These are phyloP conservation scores for Tarenaya hassleriana DNA, from an alignment of 345 rosid species.

Conservation along the genomic window DNA sequence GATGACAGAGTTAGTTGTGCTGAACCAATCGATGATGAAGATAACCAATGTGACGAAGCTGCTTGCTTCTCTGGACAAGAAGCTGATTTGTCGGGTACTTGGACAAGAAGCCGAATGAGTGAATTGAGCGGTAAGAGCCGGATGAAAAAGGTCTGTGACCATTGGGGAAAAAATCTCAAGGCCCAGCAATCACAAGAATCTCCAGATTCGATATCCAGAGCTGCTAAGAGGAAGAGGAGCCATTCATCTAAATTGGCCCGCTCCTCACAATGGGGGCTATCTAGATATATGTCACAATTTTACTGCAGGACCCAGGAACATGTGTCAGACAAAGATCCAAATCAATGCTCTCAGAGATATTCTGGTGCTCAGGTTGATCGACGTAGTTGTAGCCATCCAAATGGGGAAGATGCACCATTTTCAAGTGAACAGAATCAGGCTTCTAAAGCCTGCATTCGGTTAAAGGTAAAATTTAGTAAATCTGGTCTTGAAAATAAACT, in stretches of 20 bases:
- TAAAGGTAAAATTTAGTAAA: slow-evolving; percentile 60
- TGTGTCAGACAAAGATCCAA: slow-evolving; percentile 26
- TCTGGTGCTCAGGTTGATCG: slow-evolving; percentile 11
- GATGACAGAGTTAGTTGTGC: slow-evolving; percentile 21
- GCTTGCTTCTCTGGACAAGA: slow-evolving; percentile 28
- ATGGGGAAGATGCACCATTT: slow-evolving; percentile 30
- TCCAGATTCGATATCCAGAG: slow-evolving; percentile 23
- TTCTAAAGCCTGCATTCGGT: slow-evolving; percentile 37
- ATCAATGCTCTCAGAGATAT: slow-evolving; percentile 25
- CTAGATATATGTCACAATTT: slow-evolving; percentile 30
- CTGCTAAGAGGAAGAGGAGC: slow-evolving; percentile 54
- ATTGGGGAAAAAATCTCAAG: slow-evolving; percentile 27
- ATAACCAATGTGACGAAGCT: slow-evolving; percentile 20
- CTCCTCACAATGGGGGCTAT: slow-evolving; percentile 50
- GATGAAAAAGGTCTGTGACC: slow-evolving; percentile 34
- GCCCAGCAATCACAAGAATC: slow-evolving; percentile 16
- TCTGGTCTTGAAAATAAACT: slow-evolving; percentile 25
- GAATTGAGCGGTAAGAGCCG: slow-evolving; percentile 36
- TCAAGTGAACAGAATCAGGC: slow-evolving; percentile 21
- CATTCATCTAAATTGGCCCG: slow-evolving; percentile 46
- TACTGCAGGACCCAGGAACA: slow-evolving; percentile 26
- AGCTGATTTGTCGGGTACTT: slow-evolving; percentile 27
- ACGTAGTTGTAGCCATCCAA: slow-evolving; percentile 29
- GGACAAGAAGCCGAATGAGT: slow-evolving; percentile 28
- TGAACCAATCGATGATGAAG: slow-evolving; percentile 24